phyloP scores from a whole-genome alignment of 768 basidiomycete genomes.

The Saitozyma sp. region DNA sequence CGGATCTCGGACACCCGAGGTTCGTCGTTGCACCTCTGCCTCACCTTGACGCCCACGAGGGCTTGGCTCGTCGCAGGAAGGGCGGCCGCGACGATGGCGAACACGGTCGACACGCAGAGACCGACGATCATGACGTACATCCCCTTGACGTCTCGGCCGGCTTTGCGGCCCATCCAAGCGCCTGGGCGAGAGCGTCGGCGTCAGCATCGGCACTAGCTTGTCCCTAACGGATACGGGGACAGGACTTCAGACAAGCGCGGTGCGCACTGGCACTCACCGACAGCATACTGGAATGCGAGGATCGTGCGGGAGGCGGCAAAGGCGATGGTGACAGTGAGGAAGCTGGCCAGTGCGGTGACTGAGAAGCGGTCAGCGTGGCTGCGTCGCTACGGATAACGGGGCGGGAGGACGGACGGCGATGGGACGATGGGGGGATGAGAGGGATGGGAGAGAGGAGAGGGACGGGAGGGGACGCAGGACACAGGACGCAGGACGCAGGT shows the following conservation, averaged over 20 bases:
- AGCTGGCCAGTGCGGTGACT: slow-evolving; percentile 8
- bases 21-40: background rate
- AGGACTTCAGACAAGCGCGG: no score
- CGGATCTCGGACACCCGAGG: no score
- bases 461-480: background rate
- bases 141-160: slow-evolving; percentile 9
- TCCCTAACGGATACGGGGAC: background rate
- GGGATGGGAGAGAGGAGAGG: background rate
- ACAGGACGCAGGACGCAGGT: no score
- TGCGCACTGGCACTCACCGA: slow-evolving; percentile 17
- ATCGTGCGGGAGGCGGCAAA: slow-evolving; percentile 25
- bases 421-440: no score
- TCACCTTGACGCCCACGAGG: slow-evolving; percentile 21
- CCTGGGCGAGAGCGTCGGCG: slow-evolving; percentile 7
- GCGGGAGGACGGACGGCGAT: no score
- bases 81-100: slow-evolving; percentile 16
- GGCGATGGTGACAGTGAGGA: slow-evolving; percentile 30
- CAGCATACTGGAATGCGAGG: slow-evolving; percentile 22
- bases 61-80: slow-evolving; percentile 17
- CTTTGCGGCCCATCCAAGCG: slow-evolving; percentile 13
- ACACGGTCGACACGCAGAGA: slow-evolving; percentile 11
- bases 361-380: no score
- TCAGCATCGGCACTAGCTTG: background rate
- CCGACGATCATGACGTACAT: slow-evolving; percentile 3
- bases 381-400: no score